Conservation (phyloP, 2,329 filamentous ascomycete species). For the Hansfordia pulvinata region DNA sequence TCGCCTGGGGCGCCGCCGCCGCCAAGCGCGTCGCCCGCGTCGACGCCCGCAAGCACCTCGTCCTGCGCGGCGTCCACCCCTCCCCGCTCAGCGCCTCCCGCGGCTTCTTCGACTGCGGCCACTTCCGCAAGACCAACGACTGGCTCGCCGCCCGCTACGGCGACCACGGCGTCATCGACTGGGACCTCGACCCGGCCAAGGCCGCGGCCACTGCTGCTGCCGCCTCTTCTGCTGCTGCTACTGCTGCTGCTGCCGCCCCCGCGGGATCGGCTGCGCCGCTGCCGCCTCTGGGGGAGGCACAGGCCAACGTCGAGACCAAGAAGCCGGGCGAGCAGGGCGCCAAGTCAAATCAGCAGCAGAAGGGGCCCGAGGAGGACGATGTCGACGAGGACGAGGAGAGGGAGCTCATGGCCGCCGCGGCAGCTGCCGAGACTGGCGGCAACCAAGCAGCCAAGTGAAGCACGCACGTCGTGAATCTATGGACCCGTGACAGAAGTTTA, state of each 20-base stretch:
- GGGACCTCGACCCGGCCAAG: slow-evolving; percentile 43
- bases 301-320: slow-evolving; percentile 3
- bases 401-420: too few relatives aligned
- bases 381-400: slow-evolving; percentile 2
- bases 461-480: too few relatives aligned
- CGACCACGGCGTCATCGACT: slow-evolving; percentile 68
- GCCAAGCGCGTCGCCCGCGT: slow-evolving; percentile 65
- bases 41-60: slow-evolving; percentile 60
- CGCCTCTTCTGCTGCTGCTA: too few relatives aligned
- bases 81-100: slow-evolving; percentile 76
- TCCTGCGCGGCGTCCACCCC: slow-evolving; percentile 80
- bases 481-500: too few relatives aligned
- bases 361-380: too few relatives aligned
- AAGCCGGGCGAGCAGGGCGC: slow-evolving; percentile 5
- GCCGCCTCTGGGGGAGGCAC: too few relatives aligned
- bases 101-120: slow-evolving; percentile 74
- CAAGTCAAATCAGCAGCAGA: slow-evolving; percentile 4
- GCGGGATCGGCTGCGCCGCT: too few relatives aligned
- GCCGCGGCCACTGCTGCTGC: too few relatives aligned
- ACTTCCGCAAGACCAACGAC: slow-evolving; percentile 71
- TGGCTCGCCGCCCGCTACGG: slow-evolving; percentile 77
- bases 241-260: too few relatives aligned
- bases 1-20: slow-evolving; percentile 86
- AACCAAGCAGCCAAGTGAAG: too few relatives aligned
- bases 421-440: too few relatives aligned